These are phyloP conservation scores for Malus hybrid DNA, from an alignment of 331 rosid species.

Conservation along the genomic window DNA sequence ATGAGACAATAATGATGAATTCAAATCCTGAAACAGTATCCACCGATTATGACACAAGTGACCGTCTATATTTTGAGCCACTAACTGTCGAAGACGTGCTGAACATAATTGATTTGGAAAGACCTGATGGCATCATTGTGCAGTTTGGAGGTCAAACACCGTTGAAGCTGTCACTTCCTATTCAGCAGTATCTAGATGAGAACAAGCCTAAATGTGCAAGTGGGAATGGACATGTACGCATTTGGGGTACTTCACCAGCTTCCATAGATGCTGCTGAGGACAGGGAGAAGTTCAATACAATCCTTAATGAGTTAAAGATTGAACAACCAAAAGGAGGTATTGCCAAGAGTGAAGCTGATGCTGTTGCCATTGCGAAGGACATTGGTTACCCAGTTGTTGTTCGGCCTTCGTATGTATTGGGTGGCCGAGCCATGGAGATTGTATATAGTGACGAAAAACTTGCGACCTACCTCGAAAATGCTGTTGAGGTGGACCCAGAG, in stretches of 20 bases:
- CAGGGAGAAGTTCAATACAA: conserved; percentile 88
- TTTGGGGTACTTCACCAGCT: conserved; percentile 99
- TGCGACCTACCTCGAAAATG: conserved; percentile 76
- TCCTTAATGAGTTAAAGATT: conserved; percentile 68
- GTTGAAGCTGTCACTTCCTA: conserved; percentile 76
- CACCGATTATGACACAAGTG: conserved; percentile 97
- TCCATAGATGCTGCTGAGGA: conserved; percentile 95
- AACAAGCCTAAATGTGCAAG: conserved; percentile 60
- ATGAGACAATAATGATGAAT: conserved; percentile 97
- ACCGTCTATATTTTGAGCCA: conserved; percentile 91
- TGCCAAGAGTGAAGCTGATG: conserved; percentile 84
- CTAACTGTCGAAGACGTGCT: conserved; percentile 81
- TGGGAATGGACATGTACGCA: conserved; percentile 58
- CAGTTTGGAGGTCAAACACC: conserved; percentile 99
- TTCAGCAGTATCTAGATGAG: conserved; percentile 78
- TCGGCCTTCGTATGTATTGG: conserved; percentile 93
- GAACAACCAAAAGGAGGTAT: conserved; percentile 98
- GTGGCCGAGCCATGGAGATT: conserved; percentile 99
- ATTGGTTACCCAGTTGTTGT: conserved; percentile 96
- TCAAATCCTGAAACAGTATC: conserved; percentile 98
- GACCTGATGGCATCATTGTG: conserved; percentile 96
- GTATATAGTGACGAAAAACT: conserved; percentile 72
- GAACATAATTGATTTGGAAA: conserved; percentile 85
- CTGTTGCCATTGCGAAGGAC: conserved; percentile 69
- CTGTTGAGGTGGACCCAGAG: conserved; percentile 95